Percentiles rank a stretch among this genome's conserved stretches.
These are phyloP conservation scores for Phytophthora megakarya DNA, from an alignment of 352 stramenopile species.

Conservation along the genomic window DNA sequence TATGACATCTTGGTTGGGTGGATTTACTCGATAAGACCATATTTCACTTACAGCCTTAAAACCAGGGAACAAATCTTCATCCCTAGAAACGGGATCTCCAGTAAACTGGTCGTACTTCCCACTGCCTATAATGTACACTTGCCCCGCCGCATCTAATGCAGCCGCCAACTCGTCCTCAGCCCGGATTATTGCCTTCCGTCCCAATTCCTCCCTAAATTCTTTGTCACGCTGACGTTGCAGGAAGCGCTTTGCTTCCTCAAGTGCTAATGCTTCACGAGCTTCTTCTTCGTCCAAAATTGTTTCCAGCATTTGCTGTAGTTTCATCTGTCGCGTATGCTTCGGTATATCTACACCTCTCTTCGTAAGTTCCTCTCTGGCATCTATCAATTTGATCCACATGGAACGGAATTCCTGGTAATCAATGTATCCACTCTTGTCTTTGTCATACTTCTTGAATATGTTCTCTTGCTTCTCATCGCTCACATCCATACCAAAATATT, in stretches of 20 bases:
- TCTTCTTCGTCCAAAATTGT: slow-evolving; percentile 92
- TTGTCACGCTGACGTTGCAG: slow-evolving; percentile 76
- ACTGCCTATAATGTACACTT: slow-evolving; percentile 93
- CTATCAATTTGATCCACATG: slow-evolving; percentile 87
- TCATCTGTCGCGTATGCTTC: slow-evolving; percentile 81
- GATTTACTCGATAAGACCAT: slow-evolving; percentile 59
- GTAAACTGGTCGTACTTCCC: slow-evolving; percentile 88
- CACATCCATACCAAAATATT: slow-evolving; percentile 91
- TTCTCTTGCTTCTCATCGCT: slow-evolving; percentile 91
- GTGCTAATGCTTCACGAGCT: slow-evolving; percentile 68
- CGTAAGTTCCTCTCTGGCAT: slow-evolving; percentile 83
- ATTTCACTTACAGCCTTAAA: slow-evolving; percentile 69
- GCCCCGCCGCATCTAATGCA: slow-evolving; percentile 90
- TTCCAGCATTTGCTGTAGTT: slow-evolving; percentile 88
- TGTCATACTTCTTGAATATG: slow-evolving; percentile 94
- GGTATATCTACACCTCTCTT: slow-evolving; percentile 89
- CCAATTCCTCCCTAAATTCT: slow-evolving; percentile 52
- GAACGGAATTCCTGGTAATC: slow-evolving; percentile 94
- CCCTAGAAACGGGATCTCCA: slow-evolving; percentile 46
- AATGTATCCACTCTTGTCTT: slow-evolving; percentile 90
- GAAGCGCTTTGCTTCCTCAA: slow-evolving; percentile 82
- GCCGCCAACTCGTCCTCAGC: slow-evolving; percentile 83
- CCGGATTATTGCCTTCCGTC: slow-evolving; percentile 58
- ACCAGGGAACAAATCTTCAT: slow-evolving; percentile 65
- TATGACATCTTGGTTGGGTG: slow-evolving; percentile 3